Percentiles rank a stretch among this genome's conserved stretches.
phyloP scores from a whole-genome alignment of 768 basidiomycete species.

The Lactarius akahatsu region DNA sequence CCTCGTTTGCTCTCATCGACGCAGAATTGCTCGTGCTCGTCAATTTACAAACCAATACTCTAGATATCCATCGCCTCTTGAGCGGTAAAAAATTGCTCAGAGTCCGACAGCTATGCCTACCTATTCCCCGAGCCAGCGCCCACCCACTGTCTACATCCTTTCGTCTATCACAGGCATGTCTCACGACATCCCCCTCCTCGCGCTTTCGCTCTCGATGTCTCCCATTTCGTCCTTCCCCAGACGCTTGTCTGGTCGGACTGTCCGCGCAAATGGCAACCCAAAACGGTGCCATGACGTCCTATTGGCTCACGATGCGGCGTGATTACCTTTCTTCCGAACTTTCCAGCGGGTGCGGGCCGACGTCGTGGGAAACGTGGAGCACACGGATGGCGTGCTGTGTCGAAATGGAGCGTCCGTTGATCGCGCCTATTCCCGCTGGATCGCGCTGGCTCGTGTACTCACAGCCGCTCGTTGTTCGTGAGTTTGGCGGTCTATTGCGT shows the following conservation, averaged over 20 bases:
- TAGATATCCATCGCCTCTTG: constrained; percentile 21
- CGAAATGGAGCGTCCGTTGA: constrained; percentile 16
- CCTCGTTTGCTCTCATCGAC: constrained; percentile 24
- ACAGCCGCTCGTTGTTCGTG: constrained; percentile 15
- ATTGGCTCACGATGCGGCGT: constrained; percentile 21
- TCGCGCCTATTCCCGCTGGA: constrained; percentile 17
- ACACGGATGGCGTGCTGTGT: constrained; percentile 7
- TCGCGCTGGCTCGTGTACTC: constrained; percentile 21
- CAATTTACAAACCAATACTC: constrained; percentile 12
- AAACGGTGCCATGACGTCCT: background rate
- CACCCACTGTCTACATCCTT: background rate
- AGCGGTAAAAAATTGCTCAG: constrained; percentile 4
- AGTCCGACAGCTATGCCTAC: constrained; percentile 13
- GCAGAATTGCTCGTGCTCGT: constrained; percentile 11
- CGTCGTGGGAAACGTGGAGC: constrained; percentile 21
- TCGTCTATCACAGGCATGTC: constrained; percentile 9
- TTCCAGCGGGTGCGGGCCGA: background rate
- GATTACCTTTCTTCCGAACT: constrained; percentile 13
- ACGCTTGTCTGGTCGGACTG: constrained; percentile 22
- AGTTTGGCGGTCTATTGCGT: constrained; percentile 16
- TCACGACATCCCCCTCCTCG: background rate
- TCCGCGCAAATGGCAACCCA: background rate
- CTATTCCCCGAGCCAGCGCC: background rate
- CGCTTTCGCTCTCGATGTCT: constrained; percentile 12
- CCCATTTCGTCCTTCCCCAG: constrained; percentile 18